A percentile compares a stretch with the other conserved stretches of the same genome.
phyloP scores from a whole-genome alignment of 306 rosid genomes.

The Cucurbita ficifolia region DNA sequence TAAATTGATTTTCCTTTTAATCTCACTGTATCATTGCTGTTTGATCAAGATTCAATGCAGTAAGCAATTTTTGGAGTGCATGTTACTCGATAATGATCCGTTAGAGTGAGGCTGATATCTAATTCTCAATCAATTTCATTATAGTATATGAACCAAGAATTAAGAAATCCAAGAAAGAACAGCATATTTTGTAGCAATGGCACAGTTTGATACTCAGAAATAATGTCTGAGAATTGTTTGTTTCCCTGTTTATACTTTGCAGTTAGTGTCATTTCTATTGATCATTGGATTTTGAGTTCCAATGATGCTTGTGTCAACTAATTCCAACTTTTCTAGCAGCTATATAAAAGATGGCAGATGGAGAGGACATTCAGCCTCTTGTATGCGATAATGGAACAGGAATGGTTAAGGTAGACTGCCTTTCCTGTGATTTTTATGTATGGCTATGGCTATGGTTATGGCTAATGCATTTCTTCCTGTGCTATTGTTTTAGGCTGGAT shows the following conservation, averaged over 20 bases:
- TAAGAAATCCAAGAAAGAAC: not conserved
- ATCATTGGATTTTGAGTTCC: not conserved
- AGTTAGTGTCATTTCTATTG: not conserved
- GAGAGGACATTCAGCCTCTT: slow-evolving; percentile 94
- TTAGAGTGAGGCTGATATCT: not conserved
- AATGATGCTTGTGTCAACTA: not conserved
- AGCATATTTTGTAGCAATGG: not conserved
- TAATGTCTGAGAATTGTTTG: not conserved
- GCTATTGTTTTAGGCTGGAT: slow-evolving; percentile 56
- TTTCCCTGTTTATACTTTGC: not conserved
- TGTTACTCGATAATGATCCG: not conserved
- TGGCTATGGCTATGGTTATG: not conserved
- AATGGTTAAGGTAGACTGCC: slow-evolving; percentile 79
- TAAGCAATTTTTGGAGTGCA: not conserved
- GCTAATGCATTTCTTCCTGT: not conserved
- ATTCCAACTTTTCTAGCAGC: slow-evolving; percentile 12
- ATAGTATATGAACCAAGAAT: not conserved
- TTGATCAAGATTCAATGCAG: no score
- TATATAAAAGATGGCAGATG: slow-evolving; percentile 71
- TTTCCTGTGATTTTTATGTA: not conserved
- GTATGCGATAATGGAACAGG: slow-evolving; percentile 99
- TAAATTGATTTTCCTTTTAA: no score
- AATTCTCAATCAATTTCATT: not conserved
- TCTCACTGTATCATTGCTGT: no score
- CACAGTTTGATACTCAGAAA: not conserved